Base-by-base conservation (phyloP, 2,329 filamentous ascomycete genomes). In the Dactylellina sp. region DNA sequence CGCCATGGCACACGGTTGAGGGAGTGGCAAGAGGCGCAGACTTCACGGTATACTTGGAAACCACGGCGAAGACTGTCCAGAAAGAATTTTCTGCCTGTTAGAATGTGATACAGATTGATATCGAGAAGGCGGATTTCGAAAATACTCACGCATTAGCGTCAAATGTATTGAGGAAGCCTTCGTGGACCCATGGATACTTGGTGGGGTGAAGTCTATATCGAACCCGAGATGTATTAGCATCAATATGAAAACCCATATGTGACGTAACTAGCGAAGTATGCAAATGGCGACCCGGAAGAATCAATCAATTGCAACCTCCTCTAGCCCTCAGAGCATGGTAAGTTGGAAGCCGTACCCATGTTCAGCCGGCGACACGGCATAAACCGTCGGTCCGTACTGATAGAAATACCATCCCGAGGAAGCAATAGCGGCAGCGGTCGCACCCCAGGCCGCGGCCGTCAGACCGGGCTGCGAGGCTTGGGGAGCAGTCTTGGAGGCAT, bases 41-140 rank as follows among this genome's bases (percentile, higher is more conserved):
- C 95, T 85, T 99, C 95, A 79, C 90, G 92, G 87, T 99, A 99
- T 81, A 99, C 95, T 85, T 97, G 93, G 89, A 98, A 99, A 84
- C 95, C 95, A 86, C 95, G 93, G 83, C 95, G 95, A 78, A 99
- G 93, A 80, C 93, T 97, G 16, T 5, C 42, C 20, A 1, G 9
- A 12, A n/a, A 24, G 20, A 39, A 42, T 44, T 59, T 52, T 24
- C 28, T 28, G 49, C 18, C 40, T 24, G 39, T 35, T 32, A 63
- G 20, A 42, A 25, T 7, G 25, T 9, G 6, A 9, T 12, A 5
- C 12, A 39, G 42, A 46, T 5, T 7, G 40, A n/a, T 39, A 60
- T 42, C 16, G 0, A 6, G 5, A 57, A 16, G 32, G n/a, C n/a
- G 32, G 68, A 14, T 44, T 49, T 9, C 4, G 16, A 35, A 22